These are phyloP conservation scores for Orbilia quercus DNA, from an alignment of 2,329 filamentous ascomycete species.

Conservation along the genomic window DNA sequence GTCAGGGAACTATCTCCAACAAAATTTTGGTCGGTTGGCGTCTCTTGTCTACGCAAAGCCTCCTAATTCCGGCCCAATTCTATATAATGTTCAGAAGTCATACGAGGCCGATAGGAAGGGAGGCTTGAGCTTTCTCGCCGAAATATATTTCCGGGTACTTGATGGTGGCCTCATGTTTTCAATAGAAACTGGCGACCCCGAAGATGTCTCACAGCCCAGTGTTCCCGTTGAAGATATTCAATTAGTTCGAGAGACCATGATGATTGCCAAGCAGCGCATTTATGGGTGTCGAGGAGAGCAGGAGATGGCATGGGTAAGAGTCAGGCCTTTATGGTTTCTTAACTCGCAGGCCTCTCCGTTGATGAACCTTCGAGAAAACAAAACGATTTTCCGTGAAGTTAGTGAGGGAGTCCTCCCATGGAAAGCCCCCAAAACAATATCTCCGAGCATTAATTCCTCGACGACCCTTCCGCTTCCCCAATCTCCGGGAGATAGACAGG, in stretches of 20 bases:
- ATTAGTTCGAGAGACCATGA: slow-evolving; percentile 2
- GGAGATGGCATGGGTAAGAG: slow-evolving; percentile 21
- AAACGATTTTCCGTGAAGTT: slow-evolving; percentile 18
- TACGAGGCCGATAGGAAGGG: slow-evolving; percentile 1
- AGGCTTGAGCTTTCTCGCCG: background rate
- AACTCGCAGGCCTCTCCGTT: background rate
- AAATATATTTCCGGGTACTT: slow-evolving; percentile 23
- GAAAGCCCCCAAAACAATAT: too few relatives aligned
- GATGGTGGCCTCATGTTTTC: slow-evolving; percentile 25
- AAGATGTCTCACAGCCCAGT: background rate
- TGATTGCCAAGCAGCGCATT: slow-evolving; percentile 4
- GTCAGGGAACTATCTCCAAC: background rate
- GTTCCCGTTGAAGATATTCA: background rate
- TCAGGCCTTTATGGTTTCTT: slow-evolving; percentile 12
- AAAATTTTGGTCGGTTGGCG: slow-evolving; percentile 12
- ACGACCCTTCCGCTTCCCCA: background rate
- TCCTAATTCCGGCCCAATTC: slow-evolving; percentile 17
- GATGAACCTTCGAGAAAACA: slow-evolving; percentile 13
- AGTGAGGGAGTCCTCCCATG: slow-evolving; percentile 36
- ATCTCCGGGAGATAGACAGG: background rate
- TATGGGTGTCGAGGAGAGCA: background rate
- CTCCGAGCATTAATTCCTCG: background rate
- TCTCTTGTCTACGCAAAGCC: slow-evolving; percentile 37
- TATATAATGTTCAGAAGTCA: slow-evolving; percentile 20
- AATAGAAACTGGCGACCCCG: background rate